phyloP scores from a whole-genome alignment of 345 rosid species.

The Lepidium didymum region DNA sequence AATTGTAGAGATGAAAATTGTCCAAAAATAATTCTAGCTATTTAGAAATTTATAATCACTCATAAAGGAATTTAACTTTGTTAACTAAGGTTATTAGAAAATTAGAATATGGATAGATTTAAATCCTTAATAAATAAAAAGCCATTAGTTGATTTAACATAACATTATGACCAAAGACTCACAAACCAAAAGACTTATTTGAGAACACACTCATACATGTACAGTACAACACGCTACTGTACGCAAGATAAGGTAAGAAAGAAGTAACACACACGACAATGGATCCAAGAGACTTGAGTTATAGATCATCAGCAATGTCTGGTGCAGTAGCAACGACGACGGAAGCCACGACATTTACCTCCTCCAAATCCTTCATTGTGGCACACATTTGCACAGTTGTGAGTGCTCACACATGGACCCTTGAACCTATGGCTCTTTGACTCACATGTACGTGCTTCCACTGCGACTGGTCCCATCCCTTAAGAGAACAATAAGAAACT shows the following conservation, averaged over 20 bases:
- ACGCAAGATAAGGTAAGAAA: neutral
- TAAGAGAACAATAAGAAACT: neutral
- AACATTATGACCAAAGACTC: conserved; percentile 1
- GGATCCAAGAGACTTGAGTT: neutral
- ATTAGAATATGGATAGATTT: too few species aligned
- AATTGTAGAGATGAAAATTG: too few species aligned
- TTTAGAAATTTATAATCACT: too few species aligned
- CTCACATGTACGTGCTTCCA: conserved; percentile 35
- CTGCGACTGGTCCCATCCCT: conserved; percentile 30
- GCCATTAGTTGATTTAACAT: conserved; percentile 3
- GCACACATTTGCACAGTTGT: conserved; percentile 41
- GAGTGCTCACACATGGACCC: conserved; percentile 28
- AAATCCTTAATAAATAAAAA: neutral
- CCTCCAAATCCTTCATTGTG: conserved; percentile 39
- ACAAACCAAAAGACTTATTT: conserved; percentile 15
- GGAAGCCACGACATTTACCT: conserved; percentile 40
- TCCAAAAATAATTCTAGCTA: too few species aligned
- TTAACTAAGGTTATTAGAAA: too few species aligned
- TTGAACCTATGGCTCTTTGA: conserved; percentile 39
- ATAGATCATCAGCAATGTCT: conserved; percentile 26
- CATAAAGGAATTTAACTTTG: too few species aligned
- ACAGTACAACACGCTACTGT: conserved; percentile 17
- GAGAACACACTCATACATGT: conserved; percentile 6
- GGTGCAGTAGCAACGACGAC: conserved; percentile 51
- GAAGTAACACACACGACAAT: neutral